Base-by-base conservation (phyloP, 257 asterid genomes). In the Penstemon barbatus region DNA sequence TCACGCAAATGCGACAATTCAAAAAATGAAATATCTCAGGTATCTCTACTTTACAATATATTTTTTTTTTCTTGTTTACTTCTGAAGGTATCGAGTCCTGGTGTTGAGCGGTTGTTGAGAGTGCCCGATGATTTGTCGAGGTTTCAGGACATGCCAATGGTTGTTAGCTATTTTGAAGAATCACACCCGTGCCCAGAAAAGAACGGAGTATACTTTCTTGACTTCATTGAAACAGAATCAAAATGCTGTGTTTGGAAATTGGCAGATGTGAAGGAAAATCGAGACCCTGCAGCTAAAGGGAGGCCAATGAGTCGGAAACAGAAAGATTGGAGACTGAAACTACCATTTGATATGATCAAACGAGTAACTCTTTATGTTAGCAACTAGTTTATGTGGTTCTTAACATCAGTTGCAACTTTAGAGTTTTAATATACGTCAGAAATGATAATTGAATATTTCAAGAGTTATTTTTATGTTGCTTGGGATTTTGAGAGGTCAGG, bases 261-360 rank as follows among this genome's bases (percentile, higher is more conserved):
- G 80, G 97, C 96, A 1, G 96, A 93, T 57, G 96, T 89, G 70
- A 90, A 84, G 86, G 96, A 93, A 78, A 93, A 93, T 25, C 74
- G 96, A 76, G 96, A 85, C 68, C 96, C 95, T 57, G 69, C 82
- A 4, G 88, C 91, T 33, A 93, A 87, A 78, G 99, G 99, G 61
- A 78, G 91, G 69, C 96, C 96, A 0, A 68, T 90, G 77, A 90
- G 80, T 87, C 95, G 96, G 33, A 88, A 88, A 73, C 84, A 82
- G 80, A 88, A 80, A 69, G 99, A 88, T 13, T 72, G 77, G 86
- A 81, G 84, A 71, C 78, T 93, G 36, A 81, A 50, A 72, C 78
- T 84, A 61, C 85, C 95, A 1, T 85, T 76, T 63, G 74, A 71
- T 36, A 71, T 64, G 80, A 69, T 84, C 65, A 84, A 79, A 71